A percentile compares a stretch with the other conserved stretches of the same genome.
These are phyloP conservation scores for Kwoniella mangroviensis DNA, from an alignment of 768 basidiomycete species.

Conservation along the genomic window DNA sequence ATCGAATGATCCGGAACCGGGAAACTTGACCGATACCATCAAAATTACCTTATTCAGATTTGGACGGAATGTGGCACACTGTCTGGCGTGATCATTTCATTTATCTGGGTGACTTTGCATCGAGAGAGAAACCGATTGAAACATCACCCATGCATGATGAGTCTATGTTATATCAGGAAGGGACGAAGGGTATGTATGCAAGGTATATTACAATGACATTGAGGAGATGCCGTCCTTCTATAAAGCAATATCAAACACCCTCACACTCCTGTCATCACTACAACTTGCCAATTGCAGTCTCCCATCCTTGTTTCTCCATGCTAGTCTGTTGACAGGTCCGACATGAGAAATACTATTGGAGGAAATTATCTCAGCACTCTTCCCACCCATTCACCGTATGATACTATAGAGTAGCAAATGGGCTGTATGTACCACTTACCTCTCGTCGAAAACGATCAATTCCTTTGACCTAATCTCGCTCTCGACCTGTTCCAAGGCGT, in stretches of 20 bases:
- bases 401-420: neutral
- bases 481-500: conserved; percentile 58
- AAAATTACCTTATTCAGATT: conserved; percentile 3
- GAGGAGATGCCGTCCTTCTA: neutral
- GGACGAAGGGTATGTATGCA: neutral
- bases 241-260: conserved; percentile 63
- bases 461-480: conserved; percentile 57
- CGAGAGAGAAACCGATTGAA: no score
- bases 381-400: neutral
- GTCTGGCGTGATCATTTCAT: no score
- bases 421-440: conserved; percentile 23
- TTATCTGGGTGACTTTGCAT: no score
- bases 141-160: no score
- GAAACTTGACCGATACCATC: neutral
- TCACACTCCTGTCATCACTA: conserved; percentile 90
- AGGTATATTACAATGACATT: neutral
- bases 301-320: conserved; percentile 68
- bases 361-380: conserved; percentile 17
- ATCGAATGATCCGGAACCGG: conserved; percentile 9
- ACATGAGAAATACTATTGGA: conserved; percentile 70
- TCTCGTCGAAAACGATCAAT: conserved; percentile 59
- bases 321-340: conserved; percentile 75
- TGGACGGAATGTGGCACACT: neutral
- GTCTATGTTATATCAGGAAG: no score
- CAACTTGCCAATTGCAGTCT: conserved; percentile 74